Evolutionary conservation across 2,329 filamentous ascomycete genomes (phyloP), one percentile per base, ranked within the genome.

Genomic region (Penicillium sclerotigenum): DNA sequence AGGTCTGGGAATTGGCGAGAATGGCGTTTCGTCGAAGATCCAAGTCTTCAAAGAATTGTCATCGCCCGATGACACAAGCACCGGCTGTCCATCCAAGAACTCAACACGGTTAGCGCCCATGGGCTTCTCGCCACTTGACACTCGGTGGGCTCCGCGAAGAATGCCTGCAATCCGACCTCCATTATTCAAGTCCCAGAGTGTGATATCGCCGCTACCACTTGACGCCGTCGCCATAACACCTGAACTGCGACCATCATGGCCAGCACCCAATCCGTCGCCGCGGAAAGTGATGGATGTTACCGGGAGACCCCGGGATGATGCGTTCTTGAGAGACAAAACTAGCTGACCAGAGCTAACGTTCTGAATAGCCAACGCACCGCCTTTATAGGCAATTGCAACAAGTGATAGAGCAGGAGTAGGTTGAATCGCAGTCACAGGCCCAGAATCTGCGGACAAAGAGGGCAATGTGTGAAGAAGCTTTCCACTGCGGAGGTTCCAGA

Each of bases 191-290:
- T 99, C 94, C 94, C 94, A 99, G 61, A 99, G 88, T 0, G 90
- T 96, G 42, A 99, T 84, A 72, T 99, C 94, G 33, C 94, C 93
- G 59, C 84, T 92, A 4, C 83, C 80, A 26, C 80, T 79, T 22
- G 90, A 91, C 9, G 91, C 86, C 0, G 94, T 97, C 8, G 93
- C 93, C 91, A 99, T 96, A 52, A 97, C 90, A 52, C 94, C 94
- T 34, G 91, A 84, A 64, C 87, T 86, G 52, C 86, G 85, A 0
- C 93, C 92, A 73, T 97, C 91, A 33, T 91, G 86, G 8, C 92
- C 93, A 16, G 94, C 92, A 26, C 94, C 94, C 52, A 90, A 78
- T 7, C 90, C 90, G 68, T 99, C 94, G 0, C 88, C 94, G 51
- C 95, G 85, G 77, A 99, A 99, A 0, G 90, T 87, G 52, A 99